Evolutionary conservation across 179 eudicot species (phyloP).

Genomic region (Amaranthus tricolor): DNA sequence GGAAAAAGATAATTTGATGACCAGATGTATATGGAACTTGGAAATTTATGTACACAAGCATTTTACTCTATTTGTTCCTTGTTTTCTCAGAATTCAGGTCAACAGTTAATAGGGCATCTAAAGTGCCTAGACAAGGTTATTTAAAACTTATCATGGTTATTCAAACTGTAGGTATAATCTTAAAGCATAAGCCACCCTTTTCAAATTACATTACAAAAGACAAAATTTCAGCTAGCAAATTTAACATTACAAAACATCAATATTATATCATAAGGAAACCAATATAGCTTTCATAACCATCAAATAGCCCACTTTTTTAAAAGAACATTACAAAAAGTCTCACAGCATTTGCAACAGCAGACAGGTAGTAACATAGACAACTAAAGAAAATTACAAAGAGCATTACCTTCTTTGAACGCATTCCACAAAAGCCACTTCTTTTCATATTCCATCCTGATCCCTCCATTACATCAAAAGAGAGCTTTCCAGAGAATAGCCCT

Average conservation of each 20-base stretch:
- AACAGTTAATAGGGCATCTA: conserved; percentile 1
- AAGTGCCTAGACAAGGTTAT: not conserved
- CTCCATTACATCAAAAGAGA: conserved; percentile 75
- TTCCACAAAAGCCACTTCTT: conserved; percentile 97
- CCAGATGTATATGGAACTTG: too few species aligned
- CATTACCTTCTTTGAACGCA: conserved; percentile 96
- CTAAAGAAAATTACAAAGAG: conserved; percentile 1
- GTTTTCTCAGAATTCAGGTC: not conserved
- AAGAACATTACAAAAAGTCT: not conserved
- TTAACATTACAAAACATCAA: too few species aligned
- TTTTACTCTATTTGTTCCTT: not conserved
- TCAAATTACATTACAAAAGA: not conserved
- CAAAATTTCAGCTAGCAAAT: not conserved
- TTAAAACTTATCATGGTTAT: not conserved
- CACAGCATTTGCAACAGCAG: not conserved
- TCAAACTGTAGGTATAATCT: not conserved
- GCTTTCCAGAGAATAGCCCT: conserved; percentile 89
- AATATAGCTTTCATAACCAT: not conserved
- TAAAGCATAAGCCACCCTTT: not conserved
- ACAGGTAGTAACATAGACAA: not conserved
- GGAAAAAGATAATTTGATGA: not conserved
- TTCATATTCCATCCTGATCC: conserved; percentile 79
- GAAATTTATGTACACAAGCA: not conserved
- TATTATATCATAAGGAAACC: too few species aligned
- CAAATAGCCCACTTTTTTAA: not conserved